These are phyloP conservation scores for Daucus carota DNA, from an alignment of 129 eudicot species.

Conservation along the genomic window DH1_v3.0 NC_030381.2:2401001-2401500, in stretches of 20 bases:
- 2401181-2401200: slow-evolving; percentile 52
- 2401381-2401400: slow-evolving; percentile 80
- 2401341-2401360: neutral
- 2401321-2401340: neutral
- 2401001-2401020: neutral
- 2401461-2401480: slow-evolving; percentile 87
- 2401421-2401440: slow-evolving; percentile 87
- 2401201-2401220: slow-evolving; percentile 69
- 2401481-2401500: neutral
- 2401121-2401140: neutral
- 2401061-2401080: too few species aligned
- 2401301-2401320: slow-evolving; percentile 1
- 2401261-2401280: slow-evolving; percentile 95
- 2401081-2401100: too few species aligned
- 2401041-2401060: neutral
- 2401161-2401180: slow-evolving; percentile 7
- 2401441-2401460: slow-evolving; percentile 77
- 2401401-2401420: slow-evolving; percentile 87
- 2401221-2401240: slow-evolving; percentile 81
- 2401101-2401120: neutral
- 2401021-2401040: neutral
- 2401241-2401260: slow-evolving; percentile 93
- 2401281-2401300: neutral
- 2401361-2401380: slow-evolving; percentile 77
- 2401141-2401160: neutral